Percentiles rank a stretch among this genome's conserved stretches.
These are phyloP conservation scores for Echinosophora koreensis DNA, from an alignment of 306 rosid genomes.

Conservation along the genomic window DNA sequence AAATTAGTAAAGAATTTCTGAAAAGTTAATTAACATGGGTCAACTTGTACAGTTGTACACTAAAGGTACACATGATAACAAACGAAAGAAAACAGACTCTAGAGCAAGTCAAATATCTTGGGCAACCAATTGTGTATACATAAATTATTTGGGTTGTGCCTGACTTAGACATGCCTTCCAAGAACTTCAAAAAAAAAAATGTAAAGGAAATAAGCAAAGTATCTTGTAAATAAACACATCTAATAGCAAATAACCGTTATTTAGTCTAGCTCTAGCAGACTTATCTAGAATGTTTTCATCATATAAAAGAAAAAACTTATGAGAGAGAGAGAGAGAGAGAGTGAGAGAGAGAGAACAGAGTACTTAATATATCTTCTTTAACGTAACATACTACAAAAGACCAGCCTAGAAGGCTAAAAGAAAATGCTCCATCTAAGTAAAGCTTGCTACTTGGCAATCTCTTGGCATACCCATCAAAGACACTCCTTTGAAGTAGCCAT, in stretches of 20 bases:
- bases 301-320: background rate
- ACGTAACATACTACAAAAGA: background rate
- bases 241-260: background rate
- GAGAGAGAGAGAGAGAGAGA: background rate
- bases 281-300: background rate
- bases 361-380: background rate
- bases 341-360: background rate
- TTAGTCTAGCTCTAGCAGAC: background rate
- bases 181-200: background rate
- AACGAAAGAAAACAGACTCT: background rate
- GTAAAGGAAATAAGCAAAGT: background rate
- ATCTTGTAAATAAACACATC: background rate
- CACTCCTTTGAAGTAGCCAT: slow-evolving; percentile 5
- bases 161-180: background rate
- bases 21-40: background rate
- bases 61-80: background rate
- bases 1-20: background rate
- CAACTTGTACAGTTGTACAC: background rate
- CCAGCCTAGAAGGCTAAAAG: background rate
- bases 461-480: background rate
- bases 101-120: background rate
- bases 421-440: background rate
- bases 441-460: background rate
- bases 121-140: background rate
- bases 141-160: background rate